Evolutionary conservation across 1,284 basidiomycete species (phyloP).

Genomic region (Thelephora terrestris): DNA sequence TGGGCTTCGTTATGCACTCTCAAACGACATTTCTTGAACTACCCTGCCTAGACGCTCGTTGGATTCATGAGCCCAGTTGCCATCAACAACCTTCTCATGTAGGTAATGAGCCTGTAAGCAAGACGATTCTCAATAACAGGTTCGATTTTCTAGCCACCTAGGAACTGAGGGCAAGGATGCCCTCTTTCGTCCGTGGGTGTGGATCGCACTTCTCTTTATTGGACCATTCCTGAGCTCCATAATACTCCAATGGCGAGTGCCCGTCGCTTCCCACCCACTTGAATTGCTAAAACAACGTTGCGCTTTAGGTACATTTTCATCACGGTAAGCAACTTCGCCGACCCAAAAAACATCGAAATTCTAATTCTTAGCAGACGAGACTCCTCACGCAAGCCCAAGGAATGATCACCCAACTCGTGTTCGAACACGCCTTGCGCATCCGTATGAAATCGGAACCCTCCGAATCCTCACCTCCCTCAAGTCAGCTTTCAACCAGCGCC

Average conservation of each 20-base stretch:
- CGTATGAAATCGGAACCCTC: conserved; percentile 45
- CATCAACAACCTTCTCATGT: conserved; percentile 32
- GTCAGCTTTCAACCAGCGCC: conserved; percentile 10
- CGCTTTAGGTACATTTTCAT: conserved; percentile 14
- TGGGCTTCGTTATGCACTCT: background rate
- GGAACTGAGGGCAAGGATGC: conserved; percentile 28
- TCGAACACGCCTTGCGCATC: conserved; percentile 61
- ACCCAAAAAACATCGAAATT: background rate
- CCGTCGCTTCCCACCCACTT: conserved; percentile 20
- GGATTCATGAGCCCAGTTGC: conserved; percentile 32
- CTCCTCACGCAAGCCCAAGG: conserved; percentile 45
- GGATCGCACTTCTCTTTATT: conserved; percentile 51
- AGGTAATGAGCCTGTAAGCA: conserved; percentile 1
- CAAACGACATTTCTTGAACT: background rate
- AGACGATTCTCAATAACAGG: background rate
- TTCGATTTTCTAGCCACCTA: conserved; percentile 25
- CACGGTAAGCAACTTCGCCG: conserved; percentile 11
- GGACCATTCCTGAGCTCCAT: conserved; percentile 37
- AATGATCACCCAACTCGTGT: conserved; percentile 60
- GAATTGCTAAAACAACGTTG: background rate
- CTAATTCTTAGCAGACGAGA: conserved; percentile 22
- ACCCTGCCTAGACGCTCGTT: conserved; percentile 11
- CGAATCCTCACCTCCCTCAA: conserved; percentile 11
- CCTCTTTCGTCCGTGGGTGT: conserved; percentile 41
- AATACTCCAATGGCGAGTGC: conserved; percentile 30